Evolutionary conservation across 1,284 basidiomycete species (phyloP), one percentile per base, ranked within the genome.

Genomic region (Ceratobasidium sp.): DNA sequence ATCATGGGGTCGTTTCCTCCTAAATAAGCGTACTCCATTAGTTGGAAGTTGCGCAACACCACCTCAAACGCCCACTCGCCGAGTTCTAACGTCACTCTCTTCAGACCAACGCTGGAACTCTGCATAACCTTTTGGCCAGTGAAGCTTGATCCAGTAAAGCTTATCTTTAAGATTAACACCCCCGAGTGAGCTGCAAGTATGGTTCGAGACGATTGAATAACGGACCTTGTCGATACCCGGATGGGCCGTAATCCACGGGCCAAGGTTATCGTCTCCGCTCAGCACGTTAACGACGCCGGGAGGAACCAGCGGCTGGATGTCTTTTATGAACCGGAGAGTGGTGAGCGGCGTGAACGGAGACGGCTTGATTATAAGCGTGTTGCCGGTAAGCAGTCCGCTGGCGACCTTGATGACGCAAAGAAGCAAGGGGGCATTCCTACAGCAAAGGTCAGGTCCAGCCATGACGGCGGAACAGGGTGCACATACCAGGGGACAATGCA

Each of bases 281-380:
- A 96, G 87, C 37, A 93, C 92, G 85, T 97, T 98, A 80, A 98
- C 83, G n/a, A 97, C 96, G 77, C 97, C 96, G 7, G 95, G 90
- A 1, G 97, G 97, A 83, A 96, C 95, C 34, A 95, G 95, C 77
- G 79, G 64, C 25, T 66, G 62, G 7, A 75, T 75, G 22, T 78
- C 78, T 7, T 77, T 75, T 82, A 86, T 81, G 75, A 87, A 82
- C 76, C 87, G 86, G 32, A 96, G 87, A 19, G 95, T 95, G 34
- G 95, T 95, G 61, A 98, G 88, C 9, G 96, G 97, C 0, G 95
- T 97, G 76, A 95, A 85, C 84, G 98, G 97, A 46, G 95, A 95
- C 9, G 96, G 94, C 85, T 98, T 95, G 91, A 96, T 92, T 78
- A 96, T 92, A 80, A 96, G 91, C 15, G 92, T 92, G 84, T 94